These are phyloP conservation scores for Drechslerella stenobrocha DNA, from an alignment of 2,329 filamentous ascomycete species.

Conservation along the genomic window DNA sequence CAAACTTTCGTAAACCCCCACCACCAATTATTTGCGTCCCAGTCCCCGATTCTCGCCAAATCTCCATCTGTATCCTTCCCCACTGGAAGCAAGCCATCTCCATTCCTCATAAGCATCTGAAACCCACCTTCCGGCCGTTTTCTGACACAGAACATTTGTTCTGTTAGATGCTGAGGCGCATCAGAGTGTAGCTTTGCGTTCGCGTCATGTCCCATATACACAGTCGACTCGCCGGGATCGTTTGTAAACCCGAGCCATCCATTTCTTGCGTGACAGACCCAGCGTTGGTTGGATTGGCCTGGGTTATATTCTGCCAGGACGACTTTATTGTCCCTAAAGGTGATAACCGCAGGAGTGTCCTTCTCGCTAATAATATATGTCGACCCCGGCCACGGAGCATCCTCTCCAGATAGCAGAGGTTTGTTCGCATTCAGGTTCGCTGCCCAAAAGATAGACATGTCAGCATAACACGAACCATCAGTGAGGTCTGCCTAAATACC, in stretches of 20 bases:
- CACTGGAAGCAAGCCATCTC: slow-evolving; percentile 3
- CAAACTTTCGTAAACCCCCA: slow-evolving; percentile 35
- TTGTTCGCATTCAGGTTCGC: too few species aligned
- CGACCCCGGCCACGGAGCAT: slow-evolving; percentile 13
- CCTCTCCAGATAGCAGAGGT: slow-evolving; percentile 3
- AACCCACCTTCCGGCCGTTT: slow-evolving; percentile 13
- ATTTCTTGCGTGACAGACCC: slow-evolving; percentile 16
- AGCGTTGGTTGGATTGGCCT: slow-evolving; percentile 1
- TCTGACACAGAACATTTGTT: slow-evolving; percentile 19
- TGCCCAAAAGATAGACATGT: too few species aligned
- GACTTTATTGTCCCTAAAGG: not conserved
- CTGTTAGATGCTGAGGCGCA: slow-evolving; percentile 1
- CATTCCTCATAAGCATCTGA: slow-evolving; percentile 17
- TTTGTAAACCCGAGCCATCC: slow-evolving; percentile 22
- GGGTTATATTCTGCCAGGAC: not conserved
- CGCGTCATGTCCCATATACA: slow-evolving; percentile 15
- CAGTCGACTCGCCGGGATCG: slow-evolving; percentile 12
- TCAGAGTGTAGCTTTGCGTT: not conserved
- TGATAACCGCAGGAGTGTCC: slow-evolving; percentile 14
- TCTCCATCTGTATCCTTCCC: slow-evolving; percentile 7
- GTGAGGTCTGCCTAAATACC: too few species aligned
- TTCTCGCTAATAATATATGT: slow-evolving; percentile 15
- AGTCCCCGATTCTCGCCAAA: slow-evolving; percentile 10
- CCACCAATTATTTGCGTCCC: slow-evolving; percentile 24
- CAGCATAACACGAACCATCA: too few species aligned